A percentile compares a stretch with the other conserved stretches of the same genome.
Evolutionary conservation across 192 early-diverging fungal genomes (phyloP).

Genomic region (Phycomyces blakesleeanus): DNA sequence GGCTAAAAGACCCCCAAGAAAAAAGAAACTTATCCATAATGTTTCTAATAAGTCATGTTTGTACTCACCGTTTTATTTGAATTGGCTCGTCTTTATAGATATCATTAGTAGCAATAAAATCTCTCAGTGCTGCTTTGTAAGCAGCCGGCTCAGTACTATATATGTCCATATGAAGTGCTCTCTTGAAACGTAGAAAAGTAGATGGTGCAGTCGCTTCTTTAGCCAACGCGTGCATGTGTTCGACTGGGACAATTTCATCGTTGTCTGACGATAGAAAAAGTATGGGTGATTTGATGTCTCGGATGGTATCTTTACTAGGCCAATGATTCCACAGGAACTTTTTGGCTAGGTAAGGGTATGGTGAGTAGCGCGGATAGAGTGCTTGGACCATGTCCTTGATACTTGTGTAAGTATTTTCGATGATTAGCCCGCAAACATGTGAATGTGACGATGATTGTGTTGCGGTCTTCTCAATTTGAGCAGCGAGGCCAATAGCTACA

Average conservation of each 20-base stretch:
- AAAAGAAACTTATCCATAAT: background rate
- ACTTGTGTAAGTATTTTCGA: slow-evolving; percentile 41
- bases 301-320: slow-evolving; percentile 22
- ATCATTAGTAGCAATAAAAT: background rate
- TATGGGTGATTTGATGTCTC: slow-evolving; percentile 22
- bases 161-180: slow-evolving; percentile 34
- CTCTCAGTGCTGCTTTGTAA: background rate
- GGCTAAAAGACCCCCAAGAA: too few relatives aligned
- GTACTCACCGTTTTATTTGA: background rate
- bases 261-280: slow-evolving; percentile 34
- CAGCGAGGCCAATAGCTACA: slow-evolving; percentile 31
- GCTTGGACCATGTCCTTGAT: slow-evolving; percentile 37
- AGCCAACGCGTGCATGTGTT: slow-evolving; percentile 34
- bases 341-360: slow-evolving; percentile 36
- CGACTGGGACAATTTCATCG: slow-evolving; percentile 39
- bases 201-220: slow-evolving; percentile 11
- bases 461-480: slow-evolving; percentile 5
- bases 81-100: too few relatives aligned
- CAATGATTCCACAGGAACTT: slow-evolving; percentile 36
- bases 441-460: background rate
- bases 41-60: background rate
- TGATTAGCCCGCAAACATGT: slow-evolving; percentile 29
- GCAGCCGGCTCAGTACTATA: slow-evolving; percentile 1
- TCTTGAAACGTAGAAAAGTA: slow-evolving; percentile 23
- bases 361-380: slow-evolving; percentile 35